Base-by-base conservation (phyloP, 371 early-diverging fungal genomes). In the Lichtheimia ramosa region DNA sequence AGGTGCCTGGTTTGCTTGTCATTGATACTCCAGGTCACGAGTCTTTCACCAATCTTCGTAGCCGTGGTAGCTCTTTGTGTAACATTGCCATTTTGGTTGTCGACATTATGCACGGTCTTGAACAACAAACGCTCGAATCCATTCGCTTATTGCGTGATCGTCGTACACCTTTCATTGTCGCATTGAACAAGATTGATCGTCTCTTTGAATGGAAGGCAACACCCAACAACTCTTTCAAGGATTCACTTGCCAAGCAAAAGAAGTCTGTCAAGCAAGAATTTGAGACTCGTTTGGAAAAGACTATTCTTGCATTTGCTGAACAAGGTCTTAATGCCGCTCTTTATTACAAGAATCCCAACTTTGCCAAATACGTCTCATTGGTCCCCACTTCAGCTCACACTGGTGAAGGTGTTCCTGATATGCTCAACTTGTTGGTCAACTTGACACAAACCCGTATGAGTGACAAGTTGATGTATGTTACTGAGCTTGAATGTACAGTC, bases 21-120 rank as follows among this genome's bases (percentile, higher is more conserved):
- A 99, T 99, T 67, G 99, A 99, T 81, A 99, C 99, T 2, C 99
- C 99, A 21, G 99, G 99, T 61, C 99, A 99, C 93, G 99, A 99
- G 74, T 96, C 98, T 58, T 99, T 99, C 82, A 93, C 98, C 51
- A 99, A 99, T 85, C 80, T 99, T 75, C 86, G 99, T 62, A 90
- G 95, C 23, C 90, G 99, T 73, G 99, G 99, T 48, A 97, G 97
- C 41, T 98, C 98, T 7, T 90, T 99, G 57, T 99, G 99, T 88
- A 98, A 99, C 88, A 97, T 99, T 73, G 99, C 99, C 54, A 94
- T 99, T 56, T 85, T 99, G 62, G 99, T 99, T 7, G 98, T 99
- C 52, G 99, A 99, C 80, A 98, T 99, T 65, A 93, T 99, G 90
- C 99, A 99, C 87, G 99, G 99, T 50, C 83, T 99, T 57, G 99